These are phyloP conservation scores for Kodamaea lidongshanica DNA, from an alignment of 805 yeast genomes.

Conservation along the genomic window DNA sequence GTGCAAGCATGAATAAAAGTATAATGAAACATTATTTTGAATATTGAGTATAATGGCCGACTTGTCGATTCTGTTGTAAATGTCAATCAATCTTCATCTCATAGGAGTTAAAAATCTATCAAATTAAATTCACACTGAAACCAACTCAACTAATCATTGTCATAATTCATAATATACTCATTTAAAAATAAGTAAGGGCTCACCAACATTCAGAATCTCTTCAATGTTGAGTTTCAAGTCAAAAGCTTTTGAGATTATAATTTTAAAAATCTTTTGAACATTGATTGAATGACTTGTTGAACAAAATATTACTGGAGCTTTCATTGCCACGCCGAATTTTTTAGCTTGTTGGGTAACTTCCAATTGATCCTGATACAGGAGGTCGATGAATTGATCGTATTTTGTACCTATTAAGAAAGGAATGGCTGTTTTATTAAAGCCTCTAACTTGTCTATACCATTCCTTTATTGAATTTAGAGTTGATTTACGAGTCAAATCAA, in stretches of 20 bases:
- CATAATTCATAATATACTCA: constrained; percentile 6
- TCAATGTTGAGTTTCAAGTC: constrained; percentile 78
- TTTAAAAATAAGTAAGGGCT: constrained; percentile 75
- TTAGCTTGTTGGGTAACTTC: constrained; percentile 79
- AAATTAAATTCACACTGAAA: too few relatives aligned
- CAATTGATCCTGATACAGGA: constrained; percentile 73
- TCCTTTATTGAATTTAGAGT: constrained; percentile 85
- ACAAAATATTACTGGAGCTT: constrained; percentile 76
- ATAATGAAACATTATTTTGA: too few relatives aligned
- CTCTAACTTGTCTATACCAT: constrained; percentile 91
- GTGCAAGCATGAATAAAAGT: too few relatives aligned
- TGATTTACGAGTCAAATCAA: constrained; percentile 78
- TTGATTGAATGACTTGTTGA: constrained; percentile 90
- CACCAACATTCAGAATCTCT: constrained; percentile 82
- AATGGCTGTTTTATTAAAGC: constrained; percentile 83
- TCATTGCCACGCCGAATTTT: constrained; percentile 84
- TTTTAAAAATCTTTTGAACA: constrained; percentile 88
- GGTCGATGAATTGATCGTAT: constrained; percentile 77
- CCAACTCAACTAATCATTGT: not conserved
- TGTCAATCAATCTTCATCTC: too few relatives aligned
- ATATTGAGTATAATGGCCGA: too few relatives aligned
- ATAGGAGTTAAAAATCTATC: too few relatives aligned
- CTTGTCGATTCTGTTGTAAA: too few relatives aligned
- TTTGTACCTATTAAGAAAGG: constrained; percentile 92
- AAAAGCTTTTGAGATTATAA: constrained; percentile 84